Conservation (phyloP, 352 stramenopile species). For the Albugo candida region DNA sequence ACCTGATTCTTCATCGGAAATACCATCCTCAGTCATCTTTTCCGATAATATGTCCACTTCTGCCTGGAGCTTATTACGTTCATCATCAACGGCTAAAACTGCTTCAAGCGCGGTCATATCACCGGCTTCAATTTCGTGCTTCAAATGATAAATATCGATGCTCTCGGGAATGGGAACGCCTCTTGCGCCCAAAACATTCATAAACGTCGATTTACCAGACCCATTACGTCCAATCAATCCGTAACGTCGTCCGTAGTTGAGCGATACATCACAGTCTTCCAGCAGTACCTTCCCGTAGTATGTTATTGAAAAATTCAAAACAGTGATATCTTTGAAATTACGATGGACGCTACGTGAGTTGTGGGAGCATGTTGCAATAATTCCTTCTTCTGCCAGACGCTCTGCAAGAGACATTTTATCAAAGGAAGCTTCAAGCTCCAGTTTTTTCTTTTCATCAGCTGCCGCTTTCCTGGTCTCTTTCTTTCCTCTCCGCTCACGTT, state of each 20-base stretch:
- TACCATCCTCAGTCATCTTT: slow-evolving; percentile 71
- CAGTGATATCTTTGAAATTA: slow-evolving; percentile 97
- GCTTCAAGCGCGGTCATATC: slow-evolving; percentile 89
- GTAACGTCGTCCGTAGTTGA: slow-evolving; percentile 97
- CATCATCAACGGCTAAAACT: slow-evolving; percentile 89
- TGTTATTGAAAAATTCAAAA: slow-evolving; percentile 91
- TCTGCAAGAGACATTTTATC: slow-evolving; percentile 67
- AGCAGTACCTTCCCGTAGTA: slow-evolving; percentile 93
- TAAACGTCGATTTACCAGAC: slow-evolving; percentile 92
- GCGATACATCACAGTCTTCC: slow-evolving; percentile 88
- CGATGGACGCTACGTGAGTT: slow-evolving; percentile 81
- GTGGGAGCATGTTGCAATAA: slow-evolving; percentile 92
- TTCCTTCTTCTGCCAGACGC: slow-evolving; percentile 82
- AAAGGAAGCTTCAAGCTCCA: slow-evolving; percentile 36
- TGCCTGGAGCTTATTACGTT: slow-evolving; percentile 82
- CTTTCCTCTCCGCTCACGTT: slow-evolving; percentile 61
- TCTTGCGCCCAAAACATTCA: slow-evolving; percentile 90
- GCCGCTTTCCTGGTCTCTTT: slow-evolving; percentile 58
- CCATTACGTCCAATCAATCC: slow-evolving; percentile 93
- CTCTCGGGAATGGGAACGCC: slow-evolving; percentile 87
- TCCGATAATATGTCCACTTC: slow-evolving; percentile 87
- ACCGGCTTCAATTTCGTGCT: slow-evolving; percentile 90
- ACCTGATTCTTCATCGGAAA: slow-evolving; percentile 74
- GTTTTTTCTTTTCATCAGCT: slow-evolving; percentile 60
- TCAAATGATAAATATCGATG: slow-evolving; percentile 95